These are phyloP conservation scores for Sparassis latifolia DNA, from an alignment of 1,284 basidiomycete species.

Conservation along the genomic window DNA sequence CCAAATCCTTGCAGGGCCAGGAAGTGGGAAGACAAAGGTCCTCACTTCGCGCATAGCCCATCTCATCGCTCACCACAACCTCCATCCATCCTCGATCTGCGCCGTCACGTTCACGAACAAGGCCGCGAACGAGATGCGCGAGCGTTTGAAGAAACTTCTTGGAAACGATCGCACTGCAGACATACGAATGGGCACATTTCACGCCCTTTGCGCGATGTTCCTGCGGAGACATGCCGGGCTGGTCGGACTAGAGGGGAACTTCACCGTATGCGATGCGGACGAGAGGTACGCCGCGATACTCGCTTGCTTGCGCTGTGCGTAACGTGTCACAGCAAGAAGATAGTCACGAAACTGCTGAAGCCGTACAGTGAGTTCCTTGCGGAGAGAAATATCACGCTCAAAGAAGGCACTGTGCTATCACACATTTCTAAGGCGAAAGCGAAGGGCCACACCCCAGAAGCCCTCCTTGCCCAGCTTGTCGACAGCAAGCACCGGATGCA, in stretches of 20 bases:
- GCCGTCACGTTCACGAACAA: slow-evolving; percentile 88
- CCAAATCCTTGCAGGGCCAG: slow-evolving; percentile 83
- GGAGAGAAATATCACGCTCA: slow-evolving; percentile 47
- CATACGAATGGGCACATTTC: slow-evolving; percentile 79
- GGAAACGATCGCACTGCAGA: slow-evolving; percentile 55
- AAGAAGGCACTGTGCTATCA: slow-evolving; percentile 52
- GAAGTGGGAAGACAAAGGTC: slow-evolving; percentile 67
- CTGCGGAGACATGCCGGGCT: slow-evolving; percentile 60
- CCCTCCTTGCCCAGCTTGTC: slow-evolving; percentile 23
- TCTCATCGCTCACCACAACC: slow-evolving; percentile 54
- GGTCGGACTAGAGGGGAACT: slow-evolving; percentile 67
- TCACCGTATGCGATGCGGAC: slow-evolving; percentile 79
- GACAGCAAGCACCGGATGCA: slow-evolving; percentile 7
- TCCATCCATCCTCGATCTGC: slow-evolving; percentile 61
- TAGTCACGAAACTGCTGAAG: slow-evolving; percentile 60
- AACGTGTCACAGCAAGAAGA: slow-evolving; percentile 57
- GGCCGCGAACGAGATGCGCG: slow-evolving; percentile 85
- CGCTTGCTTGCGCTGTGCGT: slow-evolving; percentile 5
- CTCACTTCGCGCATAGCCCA: slow-evolving; percentile 77
- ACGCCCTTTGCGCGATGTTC: slow-evolving; percentile 71
- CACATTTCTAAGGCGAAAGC: slow-evolving; percentile 82
- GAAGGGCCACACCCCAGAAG: slow-evolving; percentile 53
- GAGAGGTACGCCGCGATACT: slow-evolving; percentile 53
- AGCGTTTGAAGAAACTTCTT: slow-evolving; percentile 66
- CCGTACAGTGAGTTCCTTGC: slow-evolving; percentile 43